Conservation (phyloP, 73 alveolate species). For the Effrenium voratum region DNA sequence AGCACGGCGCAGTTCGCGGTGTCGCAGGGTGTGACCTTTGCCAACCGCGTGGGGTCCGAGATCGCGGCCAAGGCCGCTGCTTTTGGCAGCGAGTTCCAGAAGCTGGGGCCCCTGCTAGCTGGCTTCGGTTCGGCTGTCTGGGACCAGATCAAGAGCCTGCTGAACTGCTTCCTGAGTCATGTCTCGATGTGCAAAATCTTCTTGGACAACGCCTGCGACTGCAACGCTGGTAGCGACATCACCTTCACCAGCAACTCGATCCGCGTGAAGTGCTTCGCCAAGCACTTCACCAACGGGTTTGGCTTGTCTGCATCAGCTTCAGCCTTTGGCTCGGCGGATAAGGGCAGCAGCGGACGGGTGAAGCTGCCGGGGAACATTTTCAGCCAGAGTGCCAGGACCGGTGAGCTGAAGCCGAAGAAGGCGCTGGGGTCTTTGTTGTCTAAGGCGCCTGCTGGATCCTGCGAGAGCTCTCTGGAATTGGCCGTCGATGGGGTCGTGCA, state of each 20-base stretch:
- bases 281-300: background rate
- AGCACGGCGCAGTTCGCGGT: constrained; percentile 24
- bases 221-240: constrained; percentile 28
- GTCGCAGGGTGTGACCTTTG: constrained; percentile 27
- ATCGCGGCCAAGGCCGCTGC: constrained; percentile 30
- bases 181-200: constrained; percentile 19
- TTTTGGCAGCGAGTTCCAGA: constrained; percentile 19
- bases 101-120: constrained; percentile 11
- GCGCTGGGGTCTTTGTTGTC: constrained; percentile 30
- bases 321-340: constrained; percentile 38
- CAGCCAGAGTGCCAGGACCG: constrained; percentile 31
- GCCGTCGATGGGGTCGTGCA: constrained; percentile 68
- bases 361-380: background rate
- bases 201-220: constrained; percentile 35
- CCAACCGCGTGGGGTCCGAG: background rate
- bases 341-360: constrained; percentile 19
- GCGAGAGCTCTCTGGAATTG: constrained; percentile 43
- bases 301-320: background rate
- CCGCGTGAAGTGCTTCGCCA: background rate
- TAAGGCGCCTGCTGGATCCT: constrained; percentile 49
- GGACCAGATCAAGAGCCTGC: constrained; percentile 40
- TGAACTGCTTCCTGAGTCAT: background rate
- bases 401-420: constrained; percentile 15
- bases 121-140: constrained; percentile 27
- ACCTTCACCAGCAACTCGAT: background rate